Evolutionary conservation across 1,284 basidiomycete genomes (phyloP).

Genomic region (Sanghuangporus weigelae): DNA sequence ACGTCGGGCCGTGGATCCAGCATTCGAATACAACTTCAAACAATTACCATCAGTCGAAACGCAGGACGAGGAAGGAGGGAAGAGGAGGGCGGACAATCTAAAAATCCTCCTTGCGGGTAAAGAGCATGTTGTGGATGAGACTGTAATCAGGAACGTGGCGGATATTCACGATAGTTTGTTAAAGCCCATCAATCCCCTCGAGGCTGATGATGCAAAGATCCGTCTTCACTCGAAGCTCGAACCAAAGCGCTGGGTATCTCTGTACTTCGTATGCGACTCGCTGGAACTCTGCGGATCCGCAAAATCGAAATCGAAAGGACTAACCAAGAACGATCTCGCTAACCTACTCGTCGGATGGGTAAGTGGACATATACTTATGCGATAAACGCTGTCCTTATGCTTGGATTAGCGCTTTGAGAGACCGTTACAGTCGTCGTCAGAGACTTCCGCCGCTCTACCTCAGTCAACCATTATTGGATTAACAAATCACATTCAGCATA

Average conservation of each 20-base stretch:
- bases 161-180: neutral
- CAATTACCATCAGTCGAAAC: neutral
- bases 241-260: neutral
- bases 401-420: neutral
- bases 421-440: neutral
- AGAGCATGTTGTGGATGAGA: too few species aligned
- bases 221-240: neutral
- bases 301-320: neutral
- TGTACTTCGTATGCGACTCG: neutral
- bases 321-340: neutral
- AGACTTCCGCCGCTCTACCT: neutral
- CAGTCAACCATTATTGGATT: neutral
- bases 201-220: neutral
- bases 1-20: neutral
- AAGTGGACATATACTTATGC: neutral
- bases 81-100: too few species aligned
- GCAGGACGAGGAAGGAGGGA: too few species aligned
- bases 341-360: neutral
- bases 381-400: neutral
- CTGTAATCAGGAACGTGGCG: neutral
- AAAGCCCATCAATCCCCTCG: neutral
- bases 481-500: neutral
- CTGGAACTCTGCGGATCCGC: neutral
- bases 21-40: neutral
- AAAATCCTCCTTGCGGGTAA: too few species aligned